Evolutionary conservation across 2,329 filamentous ascomycete species (phyloP).

Genomic region (Tolypocladium album): DNA sequence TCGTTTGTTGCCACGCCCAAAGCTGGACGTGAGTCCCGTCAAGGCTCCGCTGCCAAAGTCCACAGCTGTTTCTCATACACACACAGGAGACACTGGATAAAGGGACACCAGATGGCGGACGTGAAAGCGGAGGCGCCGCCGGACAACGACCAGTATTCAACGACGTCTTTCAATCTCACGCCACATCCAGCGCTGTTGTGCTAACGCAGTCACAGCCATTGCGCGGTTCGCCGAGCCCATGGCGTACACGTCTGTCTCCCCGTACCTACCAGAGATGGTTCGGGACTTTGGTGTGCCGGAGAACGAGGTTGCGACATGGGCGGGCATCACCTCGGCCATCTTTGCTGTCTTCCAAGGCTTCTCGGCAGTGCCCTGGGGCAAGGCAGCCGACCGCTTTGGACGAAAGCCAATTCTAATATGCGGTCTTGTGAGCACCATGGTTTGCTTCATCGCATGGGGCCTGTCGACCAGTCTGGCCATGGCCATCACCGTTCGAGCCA

Average conservation of each 20-base stretch:
- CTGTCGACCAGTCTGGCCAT: slow-evolving; percentile 69
- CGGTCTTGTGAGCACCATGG: slow-evolving; percentile 69
- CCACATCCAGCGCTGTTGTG: neutral
- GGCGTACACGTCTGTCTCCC: slow-evolving; percentile 61
- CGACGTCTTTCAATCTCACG: no score
- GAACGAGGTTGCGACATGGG: slow-evolving; percentile 69
- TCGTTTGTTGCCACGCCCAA: neutral
- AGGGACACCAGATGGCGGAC: slow-evolving; percentile 3
- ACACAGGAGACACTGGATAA: neutral
- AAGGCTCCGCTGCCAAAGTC: neutral
- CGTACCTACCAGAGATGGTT: slow-evolving; percentile 72
- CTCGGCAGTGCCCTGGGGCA: slow-evolving; percentile 66
- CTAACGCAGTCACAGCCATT: slow-evolving; percentile 42
- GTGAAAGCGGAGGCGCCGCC: neutral
- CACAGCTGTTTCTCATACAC: neutral
- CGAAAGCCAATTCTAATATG: slow-evolving; percentile 72
- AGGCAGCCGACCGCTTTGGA: slow-evolving; percentile 66
- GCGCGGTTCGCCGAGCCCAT: slow-evolving; percentile 70
- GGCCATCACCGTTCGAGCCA: slow-evolving; percentile 65
- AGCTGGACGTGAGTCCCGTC: neutral
- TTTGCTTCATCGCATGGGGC: slow-evolving; percentile 72
- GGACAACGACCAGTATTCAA: neutral
- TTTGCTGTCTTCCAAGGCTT: slow-evolving; percentile 63
- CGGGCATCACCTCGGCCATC: slow-evolving; percentile 60
- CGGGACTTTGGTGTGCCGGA: slow-evolving; percentile 62